These are phyloP conservation scores for Articulospora tetracladia DNA, from an alignment of 495 filamentous ascomycete species.

Conservation along the genomic window DNA sequence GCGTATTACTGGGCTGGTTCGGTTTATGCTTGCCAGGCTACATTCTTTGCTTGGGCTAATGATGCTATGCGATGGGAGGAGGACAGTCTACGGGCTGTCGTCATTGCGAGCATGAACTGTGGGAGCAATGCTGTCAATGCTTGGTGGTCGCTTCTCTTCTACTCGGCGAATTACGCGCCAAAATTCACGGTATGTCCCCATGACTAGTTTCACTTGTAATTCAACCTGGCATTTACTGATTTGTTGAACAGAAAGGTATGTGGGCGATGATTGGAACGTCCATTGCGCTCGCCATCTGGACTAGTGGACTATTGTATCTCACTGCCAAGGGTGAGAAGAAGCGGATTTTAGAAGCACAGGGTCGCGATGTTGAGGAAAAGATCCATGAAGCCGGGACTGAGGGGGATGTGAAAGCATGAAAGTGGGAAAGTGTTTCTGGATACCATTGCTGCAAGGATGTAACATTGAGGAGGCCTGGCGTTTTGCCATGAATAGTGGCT, in stretches of 20 bases:
- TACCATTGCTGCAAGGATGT: no score
- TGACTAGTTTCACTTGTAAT: not conserved
- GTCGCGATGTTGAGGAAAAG: conserved; percentile 2
- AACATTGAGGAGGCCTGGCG: no score
- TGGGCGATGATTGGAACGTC: conserved; percentile 55
- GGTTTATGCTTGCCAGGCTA: conserved; percentile 55
- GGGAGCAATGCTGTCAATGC: conserved; percentile 52
- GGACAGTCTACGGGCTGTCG: conserved; percentile 41
- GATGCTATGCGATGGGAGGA: conserved; percentile 47
- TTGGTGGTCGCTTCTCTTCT: conserved; percentile 65
- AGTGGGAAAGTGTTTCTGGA: no score
- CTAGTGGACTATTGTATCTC: conserved; percentile 39
- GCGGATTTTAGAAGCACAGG: conserved; percentile 2
- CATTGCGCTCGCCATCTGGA: conserved; percentile 48
- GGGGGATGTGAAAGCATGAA: conserved; percentile 4
- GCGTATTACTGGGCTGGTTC: conserved; percentile 52
- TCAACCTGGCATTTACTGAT: conserved; percentile 17
- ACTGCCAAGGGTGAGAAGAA: conserved; percentile 30
- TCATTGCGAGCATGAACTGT: conserved; percentile 54
- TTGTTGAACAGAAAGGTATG: conserved; percentile 39
- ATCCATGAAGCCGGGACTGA: not conserved
- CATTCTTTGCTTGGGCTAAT: conserved; percentile 61
- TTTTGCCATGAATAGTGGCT: no score
- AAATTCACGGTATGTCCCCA: conserved; percentile 44
- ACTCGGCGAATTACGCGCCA: conserved; percentile 53